Conservation (phyloP, 805 yeast species). For the Yueomyces sinensis region DNA sequence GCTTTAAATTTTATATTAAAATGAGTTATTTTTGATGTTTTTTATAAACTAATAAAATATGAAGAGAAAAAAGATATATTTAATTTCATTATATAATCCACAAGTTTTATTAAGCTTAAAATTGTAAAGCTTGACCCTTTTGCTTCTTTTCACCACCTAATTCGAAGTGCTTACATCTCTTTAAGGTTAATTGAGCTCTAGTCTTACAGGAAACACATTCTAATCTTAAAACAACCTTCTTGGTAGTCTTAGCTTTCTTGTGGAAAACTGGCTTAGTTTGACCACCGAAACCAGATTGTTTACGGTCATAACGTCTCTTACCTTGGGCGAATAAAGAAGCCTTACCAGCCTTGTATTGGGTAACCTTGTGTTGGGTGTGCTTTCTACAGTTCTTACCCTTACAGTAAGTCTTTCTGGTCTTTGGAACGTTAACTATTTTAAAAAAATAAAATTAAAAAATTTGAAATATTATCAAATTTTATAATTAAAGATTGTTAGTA, state of each 20-base stretch:
- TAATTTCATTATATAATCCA: constrained; percentile 1
- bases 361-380: constrained; percentile 99
- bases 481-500: constrained; percentile 1
- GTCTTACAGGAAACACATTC: constrained; percentile 99
- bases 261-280: constrained; percentile 99
- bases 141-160: constrained; percentile 99
- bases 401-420: constrained; percentile 99
- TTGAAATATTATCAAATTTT: not conserved
- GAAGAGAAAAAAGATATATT: not conserved
- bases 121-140: constrained; percentile 99
- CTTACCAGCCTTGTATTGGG: constrained; percentile 99
- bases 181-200: constrained; percentile 93
- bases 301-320: constrained; percentile 99
- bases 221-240: constrained; percentile 98
- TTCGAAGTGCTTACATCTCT: constrained; percentile 99
- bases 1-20: not conserved
- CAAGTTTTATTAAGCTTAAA: constrained; percentile 39
- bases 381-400: constrained; percentile 98
- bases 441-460: constrained; percentile 1
- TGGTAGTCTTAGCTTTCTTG: constrained; percentile 99
- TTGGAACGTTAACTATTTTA: constrained; percentile 92
- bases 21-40: too few relatives aligned
- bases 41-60: not conserved
- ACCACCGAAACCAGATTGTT: constrained; percentile 99
- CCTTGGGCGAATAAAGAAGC: constrained; percentile 99